Percentiles rank a stretch among this genome's conserved stretches.
These are phyloP conservation scores for Fallopia convolvulus DNA, from an alignment of 148 eudicot species.

Conservation along the genomic window DNA sequence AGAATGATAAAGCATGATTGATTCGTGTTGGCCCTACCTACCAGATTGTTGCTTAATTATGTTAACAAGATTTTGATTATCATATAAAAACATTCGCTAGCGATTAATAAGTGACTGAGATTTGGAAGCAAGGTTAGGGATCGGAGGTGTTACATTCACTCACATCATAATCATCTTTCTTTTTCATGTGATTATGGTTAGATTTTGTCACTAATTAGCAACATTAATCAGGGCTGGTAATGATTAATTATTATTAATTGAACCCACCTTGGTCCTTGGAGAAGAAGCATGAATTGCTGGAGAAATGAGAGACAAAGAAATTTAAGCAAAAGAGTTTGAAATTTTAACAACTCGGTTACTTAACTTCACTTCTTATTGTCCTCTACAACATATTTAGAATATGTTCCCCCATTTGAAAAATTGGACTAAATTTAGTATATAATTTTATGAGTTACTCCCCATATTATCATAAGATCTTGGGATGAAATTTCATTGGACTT, in stretches of 20 bases:
- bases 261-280: conserved; percentile 6
- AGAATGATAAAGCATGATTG: neutral
- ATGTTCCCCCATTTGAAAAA: too few relatives aligned
- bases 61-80: neutral
- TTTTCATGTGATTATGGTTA: neutral
- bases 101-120: neutral
- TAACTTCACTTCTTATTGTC: neutral
- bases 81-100: neutral
- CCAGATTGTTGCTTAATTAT: conserved; percentile 5
- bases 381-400: neutral
- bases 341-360: neutral
- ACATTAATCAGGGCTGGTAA: neutral
- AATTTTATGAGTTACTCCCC: too few relatives aligned
- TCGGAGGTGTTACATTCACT: neutral
- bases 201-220: conserved; percentile 9
- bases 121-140: conserved; percentile 1
- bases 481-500: too few relatives aligned
- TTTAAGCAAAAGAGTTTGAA: neutral
- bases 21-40: neutral
- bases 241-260: conserved; percentile 3
- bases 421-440: too few relatives aligned
- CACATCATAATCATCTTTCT: neutral
- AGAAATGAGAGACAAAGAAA: conserved; percentile 2
- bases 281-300: conserved; percentile 4
- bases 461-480: too few relatives aligned